A percentile compares a stretch with the other conserved stretches of the same genome.
Evolutionary conservation across 352 stramenopile species (phyloP).

Genomic region (Phytophthora cryptogea): DNA sequence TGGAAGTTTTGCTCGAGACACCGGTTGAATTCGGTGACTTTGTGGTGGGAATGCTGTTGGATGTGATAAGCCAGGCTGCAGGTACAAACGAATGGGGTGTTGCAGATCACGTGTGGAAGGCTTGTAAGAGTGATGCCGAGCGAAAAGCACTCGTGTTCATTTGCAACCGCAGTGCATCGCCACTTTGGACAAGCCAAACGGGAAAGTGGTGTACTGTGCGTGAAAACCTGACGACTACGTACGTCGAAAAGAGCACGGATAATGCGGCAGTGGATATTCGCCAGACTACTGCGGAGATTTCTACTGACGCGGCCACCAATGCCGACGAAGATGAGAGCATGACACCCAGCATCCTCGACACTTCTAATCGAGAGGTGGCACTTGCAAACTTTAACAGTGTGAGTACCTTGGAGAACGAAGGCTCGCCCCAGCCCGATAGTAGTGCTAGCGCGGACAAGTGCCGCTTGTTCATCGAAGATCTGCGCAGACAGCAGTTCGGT

Average conservation of each 20-base stretch:
- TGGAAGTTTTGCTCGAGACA: conserved; percentile 59
- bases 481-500: conserved; percentile 80
- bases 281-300: background rate
- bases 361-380: conserved; percentile 6
- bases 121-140: conserved; percentile 40
- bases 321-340: conserved; percentile 1
- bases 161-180: conserved; percentile 22
- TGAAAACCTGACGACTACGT: conserved; percentile 18
- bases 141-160: conserved; percentile 33
- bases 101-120: conserved; percentile 39
- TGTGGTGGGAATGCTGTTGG: conserved; percentile 44
- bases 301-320: background rate
- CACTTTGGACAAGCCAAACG: conserved; percentile 27
- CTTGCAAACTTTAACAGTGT: conserved; percentile 18
- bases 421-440: background rate
- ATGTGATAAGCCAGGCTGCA: conserved; percentile 16
- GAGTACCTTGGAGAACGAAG: conserved; percentile 4
- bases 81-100: conserved; percentile 16
- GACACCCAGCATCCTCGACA: conserved; percentile 6
- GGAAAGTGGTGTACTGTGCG: conserved; percentile 27
- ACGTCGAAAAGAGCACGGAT: background rate
- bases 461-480: conserved; percentile 55
- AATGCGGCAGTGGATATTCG: background rate
- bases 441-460: conserved; percentile 32
- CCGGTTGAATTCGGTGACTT: conserved; percentile 62